Evolutionary conservation across 148 eudicot species (phyloP).

Genomic region (Heliamphora exappendiculata): DNA sequence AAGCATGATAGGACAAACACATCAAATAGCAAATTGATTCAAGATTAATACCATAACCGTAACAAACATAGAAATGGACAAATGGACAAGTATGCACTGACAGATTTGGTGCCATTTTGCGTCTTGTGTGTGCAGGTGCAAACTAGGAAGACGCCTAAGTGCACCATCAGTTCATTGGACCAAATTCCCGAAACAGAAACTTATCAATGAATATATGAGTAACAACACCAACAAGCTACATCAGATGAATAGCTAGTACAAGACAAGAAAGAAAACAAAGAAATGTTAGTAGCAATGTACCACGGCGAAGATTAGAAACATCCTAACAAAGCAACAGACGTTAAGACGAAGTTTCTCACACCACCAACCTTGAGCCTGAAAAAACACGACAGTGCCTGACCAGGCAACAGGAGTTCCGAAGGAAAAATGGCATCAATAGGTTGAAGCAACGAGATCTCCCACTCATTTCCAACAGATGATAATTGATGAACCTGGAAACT

Average conservation of each 20-base stretch:
- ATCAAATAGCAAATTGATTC: background rate
- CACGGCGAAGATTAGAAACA: background rate
- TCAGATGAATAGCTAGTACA: background rate
- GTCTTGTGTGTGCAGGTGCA: background rate
- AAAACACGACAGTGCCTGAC: conserved; percentile 84
- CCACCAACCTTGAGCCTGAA: conserved; percentile 85
- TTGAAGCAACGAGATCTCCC: conserved; percentile 70
- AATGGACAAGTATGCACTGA: background rate
- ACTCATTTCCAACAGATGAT: conserved; percentile 66
- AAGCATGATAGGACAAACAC: background rate
- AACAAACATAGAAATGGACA: background rate
- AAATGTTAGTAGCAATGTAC: background rate
- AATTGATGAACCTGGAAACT: conserved; percentile 76
- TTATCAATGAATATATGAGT: background rate
- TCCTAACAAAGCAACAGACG: background rate
- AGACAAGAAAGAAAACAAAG: background rate
- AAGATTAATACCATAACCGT: background rate
- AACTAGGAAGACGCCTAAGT: background rate
- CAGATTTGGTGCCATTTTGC: too few species aligned
- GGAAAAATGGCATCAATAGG: conserved; percentile 48
- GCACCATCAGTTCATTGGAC: background rate
- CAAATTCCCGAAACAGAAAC: background rate
- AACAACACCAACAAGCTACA: background rate
- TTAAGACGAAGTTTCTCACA: background rate
- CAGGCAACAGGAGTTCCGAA: conserved; percentile 50